These are phyloP conservation scores for Mycosarcoma maydis DNA, from an alignment of 1,284 basidiomycete species.

Conservation along the genomic window DNA sequence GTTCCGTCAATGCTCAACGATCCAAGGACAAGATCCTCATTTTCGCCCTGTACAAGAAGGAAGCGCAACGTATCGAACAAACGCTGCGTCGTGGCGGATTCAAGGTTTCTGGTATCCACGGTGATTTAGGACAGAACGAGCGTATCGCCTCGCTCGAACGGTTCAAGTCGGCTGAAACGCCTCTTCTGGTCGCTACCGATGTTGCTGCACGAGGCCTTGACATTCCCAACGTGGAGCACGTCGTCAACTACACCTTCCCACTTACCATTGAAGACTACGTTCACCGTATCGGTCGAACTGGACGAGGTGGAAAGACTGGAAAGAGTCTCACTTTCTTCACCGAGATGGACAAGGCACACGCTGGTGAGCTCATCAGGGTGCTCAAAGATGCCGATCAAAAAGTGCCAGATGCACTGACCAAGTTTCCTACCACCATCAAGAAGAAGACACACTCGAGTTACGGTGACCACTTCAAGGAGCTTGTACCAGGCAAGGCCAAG, in stretches of 20 bases:
- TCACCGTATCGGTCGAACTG: conserved; percentile 95
- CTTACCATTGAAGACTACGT: conserved; percentile 80
- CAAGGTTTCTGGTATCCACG: conserved; percentile 87
- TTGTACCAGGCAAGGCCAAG: conserved; percentile 78
- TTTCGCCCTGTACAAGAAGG: conserved; percentile 91
- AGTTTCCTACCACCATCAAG: conserved; percentile 94
- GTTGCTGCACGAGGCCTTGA: conserved; percentile 96
- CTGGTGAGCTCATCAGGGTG: conserved; percentile 92
- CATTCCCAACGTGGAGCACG: conserved; percentile 90
- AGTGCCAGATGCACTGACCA: conserved; percentile 78
- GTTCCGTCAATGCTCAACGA: conserved; percentile 67
- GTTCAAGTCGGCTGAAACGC: conserved; percentile 86
- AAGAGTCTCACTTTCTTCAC: conserved; percentile 95
- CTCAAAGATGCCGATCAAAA: conserved; percentile 83
- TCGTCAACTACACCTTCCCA: conserved; percentile 86
- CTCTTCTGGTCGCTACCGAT: conserved; percentile 93
- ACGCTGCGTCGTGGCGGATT: conserved; percentile 83
- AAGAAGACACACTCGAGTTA: conserved; percentile 85
- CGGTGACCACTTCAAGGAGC: conserved; percentile 68
- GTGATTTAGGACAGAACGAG: conserved; percentile 87
- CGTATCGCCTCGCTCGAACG: conserved; percentile 86
- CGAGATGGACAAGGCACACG: conserved; percentile 74
- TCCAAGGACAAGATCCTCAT: conserved; percentile 80
- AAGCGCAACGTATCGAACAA: conserved; percentile 87
- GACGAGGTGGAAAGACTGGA: conserved; percentile 88